Evolutionary conservation across 495 filamentous ascomycete species (phyloP), one percentile per base, ranked within the genome.

Genomic region (Penicillium herquei): DNA sequence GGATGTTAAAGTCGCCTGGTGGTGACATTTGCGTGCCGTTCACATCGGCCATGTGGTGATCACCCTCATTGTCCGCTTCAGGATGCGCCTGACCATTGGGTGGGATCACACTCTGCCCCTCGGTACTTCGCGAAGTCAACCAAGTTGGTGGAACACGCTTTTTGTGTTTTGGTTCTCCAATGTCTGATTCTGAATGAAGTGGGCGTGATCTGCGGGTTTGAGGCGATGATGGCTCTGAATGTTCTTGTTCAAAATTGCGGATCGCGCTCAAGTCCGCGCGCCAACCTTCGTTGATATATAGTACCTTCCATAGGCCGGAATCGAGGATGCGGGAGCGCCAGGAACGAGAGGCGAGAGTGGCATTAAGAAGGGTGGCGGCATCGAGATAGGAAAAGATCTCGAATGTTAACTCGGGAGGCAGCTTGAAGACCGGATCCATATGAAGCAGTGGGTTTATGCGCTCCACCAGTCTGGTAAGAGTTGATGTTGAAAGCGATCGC

Each of bases 281-380:
- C 89, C 93, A 98, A 6, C 95, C 95, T 73, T 96, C 91, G 10
- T 80, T 66, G 33, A 84, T 78, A 65, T 95, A 98, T 1, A 95
- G 72, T 8, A 84, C 78, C 65, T 86, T 84, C 95, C 95, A 98
- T 7, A 98, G 78, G 51, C 87, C 86, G 34, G 88, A 82, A 64
- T 98, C 93, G 39, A 88, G 65, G n/a, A 92, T 87, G 10, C 92
- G 79, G 21, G 78, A 78, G 47, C 92, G 84, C 94, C 95, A 98
- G 55, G 83, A 76, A 34, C 87, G 83, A 13, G 92, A 97, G 5
- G 87, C 82, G 33, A 84, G 78, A 7, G 91, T 89, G 7, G 91
- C 88, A 52, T 82, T 84, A 51, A 97, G 74, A 39, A 98, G 79
- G 7, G 88, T 88, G 12, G 81, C 66, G 1, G 90, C 84, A 39